Evolutionary conservation across 352 stramenopile species (phyloP), one percentile per base, ranked within the genome.

Genomic region (Phytophthora vignae): DNA sequence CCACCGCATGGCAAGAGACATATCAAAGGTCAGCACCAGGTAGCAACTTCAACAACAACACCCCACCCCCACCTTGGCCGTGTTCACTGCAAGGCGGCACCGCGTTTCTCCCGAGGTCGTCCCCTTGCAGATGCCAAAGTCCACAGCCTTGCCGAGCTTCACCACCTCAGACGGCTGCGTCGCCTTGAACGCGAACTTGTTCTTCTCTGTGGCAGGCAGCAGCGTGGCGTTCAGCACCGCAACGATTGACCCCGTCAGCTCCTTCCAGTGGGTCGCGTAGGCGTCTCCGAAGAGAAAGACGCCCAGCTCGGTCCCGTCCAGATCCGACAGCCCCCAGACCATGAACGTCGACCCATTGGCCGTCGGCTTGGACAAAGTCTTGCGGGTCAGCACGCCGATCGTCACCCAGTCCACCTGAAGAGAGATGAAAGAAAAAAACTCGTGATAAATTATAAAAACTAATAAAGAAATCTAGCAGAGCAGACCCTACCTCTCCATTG

Each of bases 111-210:
- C 71, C 10, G 73, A 76, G 1, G 74, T 94, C 40, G 76, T 88
- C 60, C 85, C 85, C 53, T 94, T 94, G 69, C 89, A 96, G 42
- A 94, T 89, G 9, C 87, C 89, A 63, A 88, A 96, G 71, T 96
- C 89, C 29, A 90, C 61, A 0, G 87, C 79, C 2, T 64, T 76
- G 9, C 89, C 89, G 8, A 96, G 73, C 60, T 79, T 79, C 19
- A 93, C 87, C 36, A 96, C 54, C 48, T 95, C 82, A 15, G 82
- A 67, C 6, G 74, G 46, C 27, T 84, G 78, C n/a, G 79, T 76
- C 9, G 85, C 79, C 61, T 93, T 94, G 64, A 96, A 90, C 29
- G 89, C 85, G 70, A 96, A 96, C 38, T 85, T 84, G 56, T 89
- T 92, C 64, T 88, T 87, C 63, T 94, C 87, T 2, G 78, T 88